Evolutionary conservation across 805 yeast genomes (phyloP).

Genomic region (Grigorovia transvaalensis): DNA sequence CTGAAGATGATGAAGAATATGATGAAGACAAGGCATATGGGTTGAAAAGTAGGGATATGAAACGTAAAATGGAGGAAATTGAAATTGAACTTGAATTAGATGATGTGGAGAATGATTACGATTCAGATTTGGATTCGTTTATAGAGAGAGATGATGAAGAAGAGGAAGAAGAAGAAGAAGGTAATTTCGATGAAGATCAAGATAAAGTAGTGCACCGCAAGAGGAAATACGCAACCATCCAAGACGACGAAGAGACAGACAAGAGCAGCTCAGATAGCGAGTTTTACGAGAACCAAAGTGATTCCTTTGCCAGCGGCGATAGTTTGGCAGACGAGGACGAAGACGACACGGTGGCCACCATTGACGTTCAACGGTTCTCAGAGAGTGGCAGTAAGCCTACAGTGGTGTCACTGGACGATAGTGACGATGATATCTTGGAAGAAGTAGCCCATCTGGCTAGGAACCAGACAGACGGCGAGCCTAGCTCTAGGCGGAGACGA

Average conservation of each 20-base stretch:
- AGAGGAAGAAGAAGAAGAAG: neutral
- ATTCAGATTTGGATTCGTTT: conserved; percentile 14
- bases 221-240: too few species aligned
- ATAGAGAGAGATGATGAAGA: conserved; percentile 12
- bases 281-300: conserved; percentile 23
- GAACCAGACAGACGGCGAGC: too few species aligned
- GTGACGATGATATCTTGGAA: conserved; percentile 17
- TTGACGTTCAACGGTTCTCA: neutral
- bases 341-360: conserved; percentile 5
- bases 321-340: conserved; percentile 28
- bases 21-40: conserved; percentile 4
- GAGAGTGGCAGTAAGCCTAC: conserved; percentile 2
- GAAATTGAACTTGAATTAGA: neutral
- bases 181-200: conserved; percentile 5
- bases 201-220: neutral
- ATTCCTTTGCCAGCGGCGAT: conserved; percentile 26
- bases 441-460: neutral
- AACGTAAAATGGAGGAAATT: neutral
- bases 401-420: conserved; percentile 17
- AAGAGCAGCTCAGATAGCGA: conserved; percentile 14
- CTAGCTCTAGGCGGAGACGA: conserved; percentile 12
- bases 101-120: conserved; percentile 7
- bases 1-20: conserved; percentile 9
- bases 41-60: neutral
- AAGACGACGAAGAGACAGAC: neutral